Base-by-base conservation (phyloP, 1,139 yeast species). In the Debaryomyces psychrophilus region DNA sequence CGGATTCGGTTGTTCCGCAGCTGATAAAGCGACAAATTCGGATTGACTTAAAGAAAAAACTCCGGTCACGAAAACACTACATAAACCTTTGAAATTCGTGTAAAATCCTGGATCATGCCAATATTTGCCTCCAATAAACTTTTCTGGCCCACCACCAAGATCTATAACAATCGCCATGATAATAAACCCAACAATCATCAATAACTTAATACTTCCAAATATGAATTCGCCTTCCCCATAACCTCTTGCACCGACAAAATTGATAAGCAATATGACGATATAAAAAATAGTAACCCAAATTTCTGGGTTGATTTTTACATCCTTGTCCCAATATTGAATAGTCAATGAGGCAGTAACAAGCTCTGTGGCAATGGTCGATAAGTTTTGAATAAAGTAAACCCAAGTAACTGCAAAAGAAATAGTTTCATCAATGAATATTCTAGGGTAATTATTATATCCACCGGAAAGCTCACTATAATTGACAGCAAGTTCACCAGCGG, bases 331-430 rank as follows among this genome's bases (percentile, higher is more conserved):
- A 60, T 76, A 87, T 57, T 85, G 87, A 35, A 87, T 71, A 55
- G 87, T 80, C 22, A 87, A 79, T 56, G 87, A 86, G 34, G 85
- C 90, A n/a, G 89, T 86, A 2, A 87, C 85, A 44, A 87, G 79
- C 64, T 87, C 95, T 56, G 82, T 85, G 1, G 95, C 93, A 41
- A 87, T 83, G 75, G 36, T 85, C 80, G 59, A 89, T 79, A 60
- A 85, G 82, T 57, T 85, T 68, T 86, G 5, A 4, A 72, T 57
- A 62, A 82, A 86, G 58, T 85, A 87, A 63, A 87, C 87, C 84
- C 89, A 84, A 23, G 90, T 87, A 17, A 87, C 83, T 68, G 85
- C 85, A 52, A 86, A 81, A 49, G 86, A 90, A 45, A 85, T 69
- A 1, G 93, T 83, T 47, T 83, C 85, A 64, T 77, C 81, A 37